Percentiles rank a stretch among this genome's conserved stretches.
phyloP scores from a whole-genome alignment of 768 basidiomycete genomes.

The Solioccasus polychromus region DNA sequence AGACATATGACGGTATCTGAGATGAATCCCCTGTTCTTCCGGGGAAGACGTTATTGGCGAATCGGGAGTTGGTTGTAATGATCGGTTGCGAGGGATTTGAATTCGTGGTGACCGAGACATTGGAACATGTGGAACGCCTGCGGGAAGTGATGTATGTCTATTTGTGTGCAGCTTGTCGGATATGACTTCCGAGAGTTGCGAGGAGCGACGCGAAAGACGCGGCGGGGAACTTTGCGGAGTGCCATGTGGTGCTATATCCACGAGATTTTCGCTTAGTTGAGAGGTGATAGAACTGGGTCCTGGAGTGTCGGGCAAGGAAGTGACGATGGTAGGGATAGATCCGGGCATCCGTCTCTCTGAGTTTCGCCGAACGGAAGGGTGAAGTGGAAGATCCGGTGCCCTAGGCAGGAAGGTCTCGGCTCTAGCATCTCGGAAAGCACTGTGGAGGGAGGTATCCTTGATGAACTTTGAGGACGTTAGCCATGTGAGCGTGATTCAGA shows the following conservation, averaged over 20 bases:
- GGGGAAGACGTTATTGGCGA: conserved; percentile 18
- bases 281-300: neutral
- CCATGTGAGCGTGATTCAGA: neutral
- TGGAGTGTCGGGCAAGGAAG: neutral
- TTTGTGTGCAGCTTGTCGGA: neutral
- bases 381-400: conserved; percentile 26
- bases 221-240: neutral
- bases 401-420: conserved; percentile 28
- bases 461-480: conserved; percentile 25
- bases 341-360: neutral
- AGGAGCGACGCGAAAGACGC: conserved; percentile 4
- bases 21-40: conserved; percentile 12
- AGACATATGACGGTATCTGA: conserved; percentile 8
- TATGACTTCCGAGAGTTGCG: conserved; percentile 1
- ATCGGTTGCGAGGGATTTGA: conserved; percentile 12
- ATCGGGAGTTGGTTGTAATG: neutral
- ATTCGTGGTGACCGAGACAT: conserved; percentile 6
- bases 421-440: conserved; percentile 34
- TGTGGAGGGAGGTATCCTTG: conserved; percentile 24
- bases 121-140: neutral
- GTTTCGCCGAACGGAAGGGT: neutral
- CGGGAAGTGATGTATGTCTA: conserved; percentile 7
- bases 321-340: neutral
- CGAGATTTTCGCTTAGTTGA: neutral
- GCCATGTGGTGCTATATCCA: neutral